Conservation (phyloP, 192 early-diverging fungal species). For the Cladochytrium replicatum region DNA sequence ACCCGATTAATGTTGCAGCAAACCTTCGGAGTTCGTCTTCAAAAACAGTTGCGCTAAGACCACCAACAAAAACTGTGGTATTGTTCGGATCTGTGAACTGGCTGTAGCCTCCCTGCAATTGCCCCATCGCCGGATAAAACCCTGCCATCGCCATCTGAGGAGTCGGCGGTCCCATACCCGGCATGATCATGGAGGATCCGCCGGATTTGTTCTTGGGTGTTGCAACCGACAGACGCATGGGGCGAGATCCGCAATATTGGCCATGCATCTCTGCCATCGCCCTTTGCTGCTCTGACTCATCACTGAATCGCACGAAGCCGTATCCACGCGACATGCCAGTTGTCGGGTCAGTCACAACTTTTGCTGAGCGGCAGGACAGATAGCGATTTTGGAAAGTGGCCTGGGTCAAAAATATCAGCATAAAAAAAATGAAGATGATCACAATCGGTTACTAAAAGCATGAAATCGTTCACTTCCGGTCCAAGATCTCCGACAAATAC, state of each 20-base stretch:
- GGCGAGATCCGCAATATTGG: conserved; percentile 62
- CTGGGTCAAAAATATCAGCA: conserved; percentile 23
- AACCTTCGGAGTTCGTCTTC: conserved; percentile 72
- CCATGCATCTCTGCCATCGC: conserved; percentile 90
- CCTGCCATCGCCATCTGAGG: background rate
- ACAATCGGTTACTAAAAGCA: conserved; percentile 55
- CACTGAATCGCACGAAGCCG: conserved; percentile 88
- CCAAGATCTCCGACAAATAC: conserved; percentile 96
- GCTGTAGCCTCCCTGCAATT: conserved; percentile 15
- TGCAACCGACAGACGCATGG: conserved; percentile 82
- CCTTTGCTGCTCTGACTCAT: conserved; percentile 78
- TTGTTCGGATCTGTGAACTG: conserved; percentile 70
- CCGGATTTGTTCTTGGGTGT: conserved; percentile 50
- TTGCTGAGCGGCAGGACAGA: conserved; percentile 76
- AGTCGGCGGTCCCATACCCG: background rate
- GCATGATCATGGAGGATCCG: background rate
- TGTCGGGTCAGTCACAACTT: conserved; percentile 82
- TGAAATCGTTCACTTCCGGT: conserved; percentile 76
- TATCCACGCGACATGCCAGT: conserved; percentile 77
- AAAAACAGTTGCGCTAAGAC: conserved; percentile 65
- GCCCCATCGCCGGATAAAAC: background rate
- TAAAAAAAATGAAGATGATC: conserved; percentile 1
- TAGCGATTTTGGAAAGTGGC: conserved; percentile 78
- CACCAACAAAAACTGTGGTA: conserved; percentile 97
- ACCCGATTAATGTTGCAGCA: background rate